Evolutionary conservation across 1,139 yeast species (phyloP).

Genomic region (Diutina rugosa): DNA sequence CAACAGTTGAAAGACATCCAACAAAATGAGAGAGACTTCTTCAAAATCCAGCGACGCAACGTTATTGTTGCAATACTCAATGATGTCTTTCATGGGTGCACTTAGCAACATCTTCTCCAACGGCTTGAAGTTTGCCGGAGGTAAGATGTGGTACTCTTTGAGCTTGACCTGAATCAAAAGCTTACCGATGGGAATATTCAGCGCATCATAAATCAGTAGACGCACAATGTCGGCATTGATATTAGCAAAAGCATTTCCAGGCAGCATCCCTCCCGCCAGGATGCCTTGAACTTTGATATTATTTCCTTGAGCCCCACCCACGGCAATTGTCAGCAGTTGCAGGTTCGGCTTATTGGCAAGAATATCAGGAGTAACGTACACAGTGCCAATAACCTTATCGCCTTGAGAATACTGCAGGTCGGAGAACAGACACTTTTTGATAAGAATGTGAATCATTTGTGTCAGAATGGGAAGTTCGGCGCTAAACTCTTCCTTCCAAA

Average conservation of each 20-base stretch:
- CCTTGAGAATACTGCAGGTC: conserved; percentile 11
- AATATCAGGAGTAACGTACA: conserved; percentile 42
- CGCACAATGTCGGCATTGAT: conserved; percentile 17
- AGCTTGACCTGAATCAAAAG: conserved; percentile 41
- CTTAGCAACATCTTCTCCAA: conserved; percentile 46
- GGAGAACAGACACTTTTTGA: conserved; percentile 21
- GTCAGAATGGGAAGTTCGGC: conserved; percentile 46
- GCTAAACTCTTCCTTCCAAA: conserved; percentile 60
- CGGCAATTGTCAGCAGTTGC: conserved; percentile 24
- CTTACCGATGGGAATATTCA: conserved; percentile 41
- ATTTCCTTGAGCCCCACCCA: conserved; percentile 16
- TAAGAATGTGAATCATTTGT: conserved; percentile 36
- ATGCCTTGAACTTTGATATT: conserved; percentile 11
- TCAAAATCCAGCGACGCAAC: conserved; percentile 39
- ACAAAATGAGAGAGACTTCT: conserved; percentile 35
- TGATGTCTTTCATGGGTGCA: conserved; percentile 37
- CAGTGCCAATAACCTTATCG: conserved; percentile 39
- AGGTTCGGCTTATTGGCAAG: conserved; percentile 22
- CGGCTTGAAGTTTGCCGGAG: conserved; percentile 42
- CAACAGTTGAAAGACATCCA: conserved; percentile 56
- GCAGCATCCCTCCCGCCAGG: conserved; percentile 5
- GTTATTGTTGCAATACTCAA: conserved; percentile 30
- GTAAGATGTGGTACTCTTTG: conserved; percentile 46
- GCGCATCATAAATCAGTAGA: conserved; percentile 26
- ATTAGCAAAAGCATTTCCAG: conserved; percentile 5